Evolutionary conservation across 352 stramenopile genomes (phyloP).

Genomic region (Phytophthora multivora): DNA sequence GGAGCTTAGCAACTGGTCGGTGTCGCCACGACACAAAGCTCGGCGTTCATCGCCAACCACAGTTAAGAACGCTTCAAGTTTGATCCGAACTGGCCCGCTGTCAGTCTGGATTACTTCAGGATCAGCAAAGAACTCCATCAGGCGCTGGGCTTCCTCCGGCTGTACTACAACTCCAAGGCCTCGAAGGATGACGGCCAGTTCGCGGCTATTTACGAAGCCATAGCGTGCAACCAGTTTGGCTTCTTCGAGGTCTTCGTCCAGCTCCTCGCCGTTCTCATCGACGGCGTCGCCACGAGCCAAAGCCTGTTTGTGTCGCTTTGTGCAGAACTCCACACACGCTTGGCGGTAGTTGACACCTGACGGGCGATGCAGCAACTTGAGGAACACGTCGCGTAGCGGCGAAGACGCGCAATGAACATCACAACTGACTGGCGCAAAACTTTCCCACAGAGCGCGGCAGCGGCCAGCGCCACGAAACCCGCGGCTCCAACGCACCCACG

Average conservation of each 20-base stretch:
- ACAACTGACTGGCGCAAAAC: conserved; percentile 81
- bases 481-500: conserved; percentile 86
- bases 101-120: conserved; percentile 54
- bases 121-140: conserved; percentile 89
- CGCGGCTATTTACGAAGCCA: conserved; percentile 47
- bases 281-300: conserved; percentile 59
- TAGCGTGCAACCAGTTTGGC: conserved; percentile 68
- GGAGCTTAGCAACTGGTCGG: conserved; percentile 70
- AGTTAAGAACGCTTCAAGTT: conserved; percentile 73
- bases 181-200: conserved; percentile 63
- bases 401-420: conserved; percentile 90
- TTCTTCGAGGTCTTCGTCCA: conserved; percentile 68
- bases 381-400: conserved; percentile 86
- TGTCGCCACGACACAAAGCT: conserved; percentile 74
- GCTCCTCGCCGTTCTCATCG: conserved; percentile 58
- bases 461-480: conserved; percentile 52
- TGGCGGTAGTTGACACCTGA: conserved; percentile 83
- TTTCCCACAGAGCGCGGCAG: conserved; percentile 88
- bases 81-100: conserved; percentile 17
- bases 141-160: conserved; percentile 71
- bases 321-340: conserved; percentile 74
- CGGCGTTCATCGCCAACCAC: conserved; percentile 80
- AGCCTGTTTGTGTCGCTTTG: conserved; percentile 58
- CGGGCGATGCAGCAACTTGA: conserved; percentile 91
- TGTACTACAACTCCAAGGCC: conserved; percentile 85